Evolutionary conservation across 345 rosid species (phyloP).

Genomic region (Geranium brycei): DNA sequence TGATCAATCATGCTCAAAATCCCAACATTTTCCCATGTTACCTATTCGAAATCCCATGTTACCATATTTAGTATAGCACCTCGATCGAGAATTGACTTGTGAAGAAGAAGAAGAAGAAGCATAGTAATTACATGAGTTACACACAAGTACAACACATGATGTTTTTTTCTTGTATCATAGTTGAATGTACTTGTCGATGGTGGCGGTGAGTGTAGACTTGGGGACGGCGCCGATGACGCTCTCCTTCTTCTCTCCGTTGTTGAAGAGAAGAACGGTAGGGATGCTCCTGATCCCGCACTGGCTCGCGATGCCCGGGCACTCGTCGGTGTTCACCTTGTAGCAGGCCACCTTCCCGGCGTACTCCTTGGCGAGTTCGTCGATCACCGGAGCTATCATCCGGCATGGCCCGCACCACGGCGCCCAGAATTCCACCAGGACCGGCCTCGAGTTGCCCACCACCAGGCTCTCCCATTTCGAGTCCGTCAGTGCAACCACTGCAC

Average conservation of each 20-base stretch:
- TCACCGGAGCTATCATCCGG: conserved; percentile 37
- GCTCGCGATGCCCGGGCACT: conserved; percentile 26
- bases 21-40: too few relatives aligned
- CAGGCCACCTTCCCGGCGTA: conserved; percentile 35
- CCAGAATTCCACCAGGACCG: conserved; percentile 44
- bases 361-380: conserved; percentile 28
- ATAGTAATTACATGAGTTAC: too few relatives aligned
- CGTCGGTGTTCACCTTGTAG: conserved; percentile 38
- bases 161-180: too few relatives aligned
- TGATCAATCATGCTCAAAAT: too few relatives aligned
- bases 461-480: conserved; percentile 27
- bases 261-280: conserved; percentile 38
- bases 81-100: too few relatives aligned
- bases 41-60: too few relatives aligned
- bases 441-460: conserved; percentile 19
- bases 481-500: conserved; percentile 21
- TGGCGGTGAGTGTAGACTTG: conserved; percentile 22
- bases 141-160: too few relatives aligned
- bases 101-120: too few relatives aligned
- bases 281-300: conserved; percentile 37
- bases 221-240: conserved; percentile 39
- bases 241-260: conserved; percentile 37
- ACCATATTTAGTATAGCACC: too few relatives aligned
- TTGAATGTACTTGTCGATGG: conserved; percentile 26
- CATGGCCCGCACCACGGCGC: conserved; percentile 55